These are phyloP conservation scores for Coemansia aciculifera DNA, from an alignment of 192 early-diverging fungal species.

Conservation along the genomic window DNA sequence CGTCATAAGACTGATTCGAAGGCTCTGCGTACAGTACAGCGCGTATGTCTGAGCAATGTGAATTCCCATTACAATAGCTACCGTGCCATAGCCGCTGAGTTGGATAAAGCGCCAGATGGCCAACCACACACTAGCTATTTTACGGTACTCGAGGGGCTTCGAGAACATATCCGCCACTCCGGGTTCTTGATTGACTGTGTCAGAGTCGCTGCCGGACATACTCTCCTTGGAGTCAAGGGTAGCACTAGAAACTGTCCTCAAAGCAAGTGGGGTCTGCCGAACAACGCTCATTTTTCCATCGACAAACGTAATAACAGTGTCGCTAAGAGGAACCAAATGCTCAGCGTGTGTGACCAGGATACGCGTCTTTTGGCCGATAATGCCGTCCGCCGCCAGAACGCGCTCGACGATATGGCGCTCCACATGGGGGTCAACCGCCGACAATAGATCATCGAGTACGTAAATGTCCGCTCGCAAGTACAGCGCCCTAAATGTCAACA, in stretches of 20 bases:
- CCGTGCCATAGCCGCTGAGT: slow-evolving; percentile 20
- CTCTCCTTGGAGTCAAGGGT: not conserved
- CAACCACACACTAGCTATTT: not conserved
- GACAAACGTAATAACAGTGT: slow-evolving; percentile 22
- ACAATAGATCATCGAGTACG: slow-evolving; percentile 69
- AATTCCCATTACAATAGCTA: slow-evolving; percentile 7
- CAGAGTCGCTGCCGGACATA: not conserved
- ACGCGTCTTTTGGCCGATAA: slow-evolving; percentile 42
- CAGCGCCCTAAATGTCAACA: slow-evolving; percentile 51
- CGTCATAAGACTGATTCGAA: slow-evolving; percentile 25
- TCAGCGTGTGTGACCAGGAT: slow-evolving; percentile 61
- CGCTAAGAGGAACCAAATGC: slow-evolving; percentile 30
- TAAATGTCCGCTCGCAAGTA: slow-evolving; percentile 64
- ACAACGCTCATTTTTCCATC: slow-evolving; percentile 10
- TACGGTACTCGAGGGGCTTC: not conserved
- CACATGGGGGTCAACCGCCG: slow-evolving; percentile 67
- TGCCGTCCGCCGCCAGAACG: slow-evolving; percentile 37
- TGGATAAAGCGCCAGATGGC: slow-evolving; percentile 7
- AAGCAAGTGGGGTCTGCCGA: slow-evolving; percentile 13
- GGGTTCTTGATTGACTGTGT: not conserved
- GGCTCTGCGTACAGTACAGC: slow-evolving; percentile 15
- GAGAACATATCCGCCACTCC: not conserved
- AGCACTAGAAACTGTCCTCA: not conserved
- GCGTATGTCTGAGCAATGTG: slow-evolving; percentile 14
- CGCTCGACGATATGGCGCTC: slow-evolving; percentile 60